Evolutionary conservation across 2,329 filamentous ascomycete species (phyloP), one percentile per base, ranked within the genome.

Genomic region (Macrophomina tecta): DNA sequence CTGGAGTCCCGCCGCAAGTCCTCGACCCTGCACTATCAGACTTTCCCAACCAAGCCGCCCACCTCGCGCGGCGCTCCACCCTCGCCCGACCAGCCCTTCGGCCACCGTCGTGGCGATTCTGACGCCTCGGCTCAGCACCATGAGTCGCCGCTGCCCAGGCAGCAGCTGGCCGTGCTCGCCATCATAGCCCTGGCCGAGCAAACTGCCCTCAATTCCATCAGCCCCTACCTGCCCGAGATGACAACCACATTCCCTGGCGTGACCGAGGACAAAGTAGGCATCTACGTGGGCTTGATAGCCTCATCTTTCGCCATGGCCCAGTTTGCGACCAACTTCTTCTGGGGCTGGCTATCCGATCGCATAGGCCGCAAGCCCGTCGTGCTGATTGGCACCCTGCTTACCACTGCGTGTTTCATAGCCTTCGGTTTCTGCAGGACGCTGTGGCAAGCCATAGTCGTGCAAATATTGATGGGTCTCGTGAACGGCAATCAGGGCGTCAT

Each of bases 401-500:
- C 97, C 30, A 90, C 92, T 70, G 82, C 84, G 12, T 97, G 92
- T 74, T 97, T 98, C 75, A 78, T 91, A 48, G 87, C 88, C 0
- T 99, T 99, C 77, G 95, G 94, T 3, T 93, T 98, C 73, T 96
- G 93, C 77, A 88, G 81, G 69, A 90, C 85, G 1, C 87, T 97
- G 68, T 92, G 89, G 87, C 94, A 98, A 77, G 89, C 96, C 2
- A 85, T 98, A 14, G 70, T 92, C 16, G 92, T 97, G 0, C 95
- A 99, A 76, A 87, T 91, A 1, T 82, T 94, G 69, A 97, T 98
- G 93, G 95, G 95, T 3, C 77, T 97, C 64, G 87, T 97, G 62
- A 99, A 98, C 77, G 95, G 95, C 63, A 99, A 99, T 73, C 93
- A 95, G 36, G 94, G 93, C 4, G 90, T 97, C 12, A 93, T 99